Conservation (phyloP, 768 basidiomycete genomes). For the Xerocomus potaroensis region DNA sequence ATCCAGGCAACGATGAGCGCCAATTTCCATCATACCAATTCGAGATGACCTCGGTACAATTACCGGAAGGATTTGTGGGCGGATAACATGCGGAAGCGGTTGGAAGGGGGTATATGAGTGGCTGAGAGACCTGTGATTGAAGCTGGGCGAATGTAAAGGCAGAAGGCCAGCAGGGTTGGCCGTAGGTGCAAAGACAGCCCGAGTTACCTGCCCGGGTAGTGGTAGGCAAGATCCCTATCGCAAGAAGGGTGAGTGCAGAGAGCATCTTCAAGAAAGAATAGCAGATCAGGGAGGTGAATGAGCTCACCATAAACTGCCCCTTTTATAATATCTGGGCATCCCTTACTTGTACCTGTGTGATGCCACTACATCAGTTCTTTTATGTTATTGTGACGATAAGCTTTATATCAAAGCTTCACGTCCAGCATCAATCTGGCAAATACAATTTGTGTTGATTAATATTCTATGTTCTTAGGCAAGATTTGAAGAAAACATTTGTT, state of each 20-base stretch:
- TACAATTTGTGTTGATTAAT: too few relatives aligned
- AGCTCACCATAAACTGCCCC: too few relatives aligned
- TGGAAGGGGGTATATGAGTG: conserved; percentile 13
- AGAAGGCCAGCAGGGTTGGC: conserved; percentile 19
- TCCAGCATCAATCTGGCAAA: too few relatives aligned
- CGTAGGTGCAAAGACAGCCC: conserved; percentile 16
- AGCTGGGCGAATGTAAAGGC: conserved; percentile 10
- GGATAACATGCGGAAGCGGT: conserved; percentile 20
- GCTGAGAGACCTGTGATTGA: conserved; percentile 15
- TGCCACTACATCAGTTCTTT: too few relatives aligned
- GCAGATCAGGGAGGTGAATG: too few relatives aligned
- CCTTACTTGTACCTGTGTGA: too few relatives aligned
- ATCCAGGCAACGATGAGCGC: conserved; percentile 39
- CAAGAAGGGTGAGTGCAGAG: not conserved
- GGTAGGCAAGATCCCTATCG: not conserved
- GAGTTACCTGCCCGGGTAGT: not conserved
- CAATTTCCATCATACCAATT: conserved; percentile 34
- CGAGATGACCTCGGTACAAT: conserved; percentile 32
- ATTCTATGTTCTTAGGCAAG: too few relatives aligned
- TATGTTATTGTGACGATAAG: too few relatives aligned
- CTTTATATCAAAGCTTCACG: too few relatives aligned
- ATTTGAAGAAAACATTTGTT: too few relatives aligned
- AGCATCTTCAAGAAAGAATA: too few relatives aligned
- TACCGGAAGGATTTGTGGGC: conserved; percentile 27
- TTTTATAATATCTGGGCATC: too few relatives aligned